A percentile compares a stretch with the other conserved stretches of the same genome.
Conservation (phyloP, 169 alveolate species). For the Cryptosporidium sp. region DNA sequence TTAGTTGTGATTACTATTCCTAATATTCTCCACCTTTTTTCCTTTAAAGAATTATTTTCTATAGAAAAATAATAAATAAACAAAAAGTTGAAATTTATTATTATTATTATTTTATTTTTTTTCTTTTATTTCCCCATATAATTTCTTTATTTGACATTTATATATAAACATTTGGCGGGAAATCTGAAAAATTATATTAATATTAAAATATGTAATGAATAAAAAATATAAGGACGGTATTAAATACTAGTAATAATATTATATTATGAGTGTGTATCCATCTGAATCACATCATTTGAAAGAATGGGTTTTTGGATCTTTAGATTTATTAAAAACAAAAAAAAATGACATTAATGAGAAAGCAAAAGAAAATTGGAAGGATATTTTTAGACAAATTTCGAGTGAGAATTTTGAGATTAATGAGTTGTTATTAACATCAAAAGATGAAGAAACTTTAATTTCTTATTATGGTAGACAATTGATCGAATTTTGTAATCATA, state of each 20-base stretch:
- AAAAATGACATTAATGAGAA: conserved; percentile 21
- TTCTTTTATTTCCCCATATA: background rate
- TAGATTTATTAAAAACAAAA: background rate
- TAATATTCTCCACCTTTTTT: background rate
- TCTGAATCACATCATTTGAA: conserved; percentile 58
- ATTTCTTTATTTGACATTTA: conserved; percentile 9
- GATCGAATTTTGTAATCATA: conserved; percentile 58
- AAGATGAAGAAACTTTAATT: conserved; percentile 52
- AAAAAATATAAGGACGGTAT: background rate
- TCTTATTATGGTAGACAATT: conserved; percentile 62
- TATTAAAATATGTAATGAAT: background rate
- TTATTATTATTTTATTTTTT: too few species aligned
- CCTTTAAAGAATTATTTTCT: background rate
- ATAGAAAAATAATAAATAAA: background rate
- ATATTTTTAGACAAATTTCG: conserved; percentile 14
- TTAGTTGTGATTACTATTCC: background rate
- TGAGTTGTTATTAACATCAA: conserved; percentile 17
- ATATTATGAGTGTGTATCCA: conserved; percentile 14
- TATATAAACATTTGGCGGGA: background rate
- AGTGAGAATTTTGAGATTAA: conserved; percentile 4
- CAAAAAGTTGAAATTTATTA: too few species aligned
- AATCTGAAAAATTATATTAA: background rate
- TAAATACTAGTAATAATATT: background rate
- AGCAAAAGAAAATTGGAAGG: conserved; percentile 54
- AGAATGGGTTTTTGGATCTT: conserved; percentile 65